Base-by-base conservation (phyloP, 192 early-diverging fungal species). In the Gaertneriomyces semiglobifer region DNA sequence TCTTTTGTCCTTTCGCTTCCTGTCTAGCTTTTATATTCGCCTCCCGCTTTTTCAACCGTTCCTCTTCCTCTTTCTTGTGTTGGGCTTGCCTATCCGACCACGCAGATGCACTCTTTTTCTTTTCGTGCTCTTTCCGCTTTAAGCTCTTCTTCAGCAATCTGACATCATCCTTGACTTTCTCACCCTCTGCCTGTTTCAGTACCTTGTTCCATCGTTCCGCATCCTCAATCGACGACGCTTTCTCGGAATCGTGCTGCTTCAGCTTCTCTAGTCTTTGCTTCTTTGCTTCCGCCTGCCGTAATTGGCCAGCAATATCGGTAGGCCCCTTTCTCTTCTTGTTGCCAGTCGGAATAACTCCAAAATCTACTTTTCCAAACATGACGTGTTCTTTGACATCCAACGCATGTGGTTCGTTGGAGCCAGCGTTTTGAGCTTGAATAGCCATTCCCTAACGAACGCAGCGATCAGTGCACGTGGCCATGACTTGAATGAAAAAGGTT, bases 131-230 rank as follows among this genome's bases (percentile, higher is more conserved):
- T 61, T 89, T 81, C 51, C 90, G 87, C 74, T 93, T 94, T 47
- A 98, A 83, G 0, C 90, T 90, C 78, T 94, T 95, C 77, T 95
- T 93, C 43, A 98, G 81, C 45, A 95, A 74, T 71, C 86, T 91
- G 60, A 87, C 70, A 52, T 98, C 90, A 72, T 98, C 95, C 78
- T 93, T 92, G 61, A 95, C 83, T 78, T 93, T 94, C 70, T 93
- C 89, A 65, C 95, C 95, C 64, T 83, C 78, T 2, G 94, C 93
- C 73, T 88, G 80, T 57, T 86, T 82, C 53, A 90, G 55, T 4
- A 88, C 86, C 77, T 92, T 92, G 62, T 74, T 76, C 95, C 95
- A 98, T 18, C 84, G 83, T 52, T 85, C 83, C 66, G 86, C 90
- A 64, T 93, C 89, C 62, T 86, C 80, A 53, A 95, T 68, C 38